phyloP scores from a whole-genome alignment of 306 rosid genomes.

The Citrullus amarus region DNA sequence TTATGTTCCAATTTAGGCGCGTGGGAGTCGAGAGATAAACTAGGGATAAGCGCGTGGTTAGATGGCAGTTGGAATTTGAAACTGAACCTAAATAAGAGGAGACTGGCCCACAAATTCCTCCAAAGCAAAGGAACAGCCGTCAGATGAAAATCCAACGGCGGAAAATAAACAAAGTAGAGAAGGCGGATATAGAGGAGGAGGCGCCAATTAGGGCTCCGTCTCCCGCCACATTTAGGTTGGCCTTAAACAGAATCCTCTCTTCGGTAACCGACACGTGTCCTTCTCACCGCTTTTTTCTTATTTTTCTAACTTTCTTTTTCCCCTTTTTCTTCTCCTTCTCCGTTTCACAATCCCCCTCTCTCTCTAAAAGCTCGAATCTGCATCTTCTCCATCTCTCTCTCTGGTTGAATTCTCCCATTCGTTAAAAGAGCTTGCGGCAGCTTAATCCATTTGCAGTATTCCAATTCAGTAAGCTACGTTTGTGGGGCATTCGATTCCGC shows the following conservation, averaged over 20 bases:
- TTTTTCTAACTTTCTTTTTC: neutral
- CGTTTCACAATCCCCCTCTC: neutral
- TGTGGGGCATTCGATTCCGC: constrained; percentile 3
- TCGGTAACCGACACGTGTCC: constrained; percentile 35
- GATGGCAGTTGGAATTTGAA: constrained; percentile 3
- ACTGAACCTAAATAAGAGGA: neutral
- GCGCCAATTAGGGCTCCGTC: constrained; percentile 16
- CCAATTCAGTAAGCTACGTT: constrained; percentile 6
- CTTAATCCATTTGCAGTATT: neutral
- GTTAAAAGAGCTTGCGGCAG: neutral
- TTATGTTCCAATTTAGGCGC: neutral
- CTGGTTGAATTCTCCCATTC: constrained; percentile 36
- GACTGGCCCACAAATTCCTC: neutral
- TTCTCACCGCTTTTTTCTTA: neutral
- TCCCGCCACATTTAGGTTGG: constrained; percentile 47
- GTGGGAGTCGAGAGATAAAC: neutral
- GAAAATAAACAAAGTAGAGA: neutral
- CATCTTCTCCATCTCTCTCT: constrained; percentile 8
- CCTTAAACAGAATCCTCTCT: constrained; percentile 14
- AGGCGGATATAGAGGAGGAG: neutral
- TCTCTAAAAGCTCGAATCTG: neutral
- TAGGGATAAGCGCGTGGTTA: neutral
- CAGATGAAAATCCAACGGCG: neutral
- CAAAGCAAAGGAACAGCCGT: neutral
- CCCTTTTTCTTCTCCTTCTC: neutral